Evolutionary conservation across 768 basidiomycete genomes (phyloP).

Genomic region (Omphalotus guepiniiformis): DNA sequence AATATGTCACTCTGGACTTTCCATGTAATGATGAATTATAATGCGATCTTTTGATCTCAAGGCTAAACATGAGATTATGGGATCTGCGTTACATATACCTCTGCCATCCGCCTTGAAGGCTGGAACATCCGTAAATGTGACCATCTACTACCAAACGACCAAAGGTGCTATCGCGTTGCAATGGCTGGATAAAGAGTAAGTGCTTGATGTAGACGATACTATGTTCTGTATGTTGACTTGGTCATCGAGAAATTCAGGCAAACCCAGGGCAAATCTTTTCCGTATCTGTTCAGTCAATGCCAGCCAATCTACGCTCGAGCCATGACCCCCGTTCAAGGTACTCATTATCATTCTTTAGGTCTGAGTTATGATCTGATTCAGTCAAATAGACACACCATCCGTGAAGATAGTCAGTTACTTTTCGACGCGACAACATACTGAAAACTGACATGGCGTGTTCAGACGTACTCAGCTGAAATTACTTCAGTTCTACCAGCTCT

Average conservation of each 20-base stretch:
- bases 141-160: constrained; percentile 70
- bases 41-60: constrained; percentile 51
- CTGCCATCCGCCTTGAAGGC: constrained; percentile 40
- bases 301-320: constrained; percentile 89
- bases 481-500: constrained; percentile 79
- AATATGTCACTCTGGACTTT: no score
- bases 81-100: constrained; percentile 63
- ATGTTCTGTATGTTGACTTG: background rate
- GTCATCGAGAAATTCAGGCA: constrained; percentile 40
- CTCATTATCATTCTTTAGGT: background rate
- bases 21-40: no score
- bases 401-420: constrained; percentile 65
- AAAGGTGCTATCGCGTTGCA: constrained; percentile 73
- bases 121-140: constrained; percentile 49
- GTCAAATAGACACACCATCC: constrained; percentile 70
- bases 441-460: constrained; percentile 1
- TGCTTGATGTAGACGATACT: constrained; percentile 2
- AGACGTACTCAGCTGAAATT: constrained; percentile 86
- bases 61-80: constrained; percentile 65
- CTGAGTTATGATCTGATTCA: background rate
- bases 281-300: constrained; percentile 90
- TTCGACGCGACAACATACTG: background rate
- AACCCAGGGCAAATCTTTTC: constrained; percentile 80
- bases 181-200: constrained; percentile 81
- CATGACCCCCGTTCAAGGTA: constrained; percentile 76